phyloP scores from a whole-genome alignment of 805 yeast genomes.

The Barnettozyma populi region DNA sequence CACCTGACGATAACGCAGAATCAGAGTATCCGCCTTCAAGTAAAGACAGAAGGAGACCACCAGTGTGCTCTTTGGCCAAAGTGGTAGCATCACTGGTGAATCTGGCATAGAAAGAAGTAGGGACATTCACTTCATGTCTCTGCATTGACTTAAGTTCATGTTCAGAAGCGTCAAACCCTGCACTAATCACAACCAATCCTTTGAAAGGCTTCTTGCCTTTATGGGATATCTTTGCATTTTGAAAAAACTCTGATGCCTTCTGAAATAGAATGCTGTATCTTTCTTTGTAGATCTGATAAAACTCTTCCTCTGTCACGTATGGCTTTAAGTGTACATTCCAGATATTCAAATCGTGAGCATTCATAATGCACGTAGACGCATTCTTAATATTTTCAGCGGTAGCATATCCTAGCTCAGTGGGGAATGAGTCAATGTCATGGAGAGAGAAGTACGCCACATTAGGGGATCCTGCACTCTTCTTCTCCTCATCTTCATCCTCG shows the following conservation, averaged over 20 bases:
- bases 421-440: conserved; percentile 83
- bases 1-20: conserved; percentile 73
- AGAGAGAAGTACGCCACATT: conserved; percentile 77
- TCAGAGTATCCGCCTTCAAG: conserved; percentile 87
- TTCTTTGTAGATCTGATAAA: conserved; percentile 52
- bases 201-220: conserved; percentile 34
- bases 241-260: conserved; percentile 62
- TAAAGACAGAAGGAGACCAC: conserved; percentile 60
- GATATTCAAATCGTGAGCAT: conserved; percentile 66
- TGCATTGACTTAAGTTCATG: conserved; percentile 82
- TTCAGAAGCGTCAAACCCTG: conserved; percentile 87
- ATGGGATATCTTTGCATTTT: conserved; percentile 33
- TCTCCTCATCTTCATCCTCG: conserved; percentile 41
- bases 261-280: conserved; percentile 57
- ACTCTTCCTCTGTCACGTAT: conserved; percentile 59
- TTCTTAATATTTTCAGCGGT: conserved; percentile 63
- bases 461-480: conserved; percentile 38
- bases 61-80: conserved; percentile 55
- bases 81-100: conserved; percentile 71
- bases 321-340: conserved; percentile 81
- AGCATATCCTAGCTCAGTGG: conserved; percentile 76
- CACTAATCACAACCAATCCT: conserved; percentile 65
- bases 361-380: conserved; percentile 69
- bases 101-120: conserved; percentile 68
- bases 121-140: conserved; percentile 75